Evolutionary conservation across 2,329 filamentous ascomycete genomes (phyloP).

Genomic region (Westerdykella aurantiaca): DNA sequence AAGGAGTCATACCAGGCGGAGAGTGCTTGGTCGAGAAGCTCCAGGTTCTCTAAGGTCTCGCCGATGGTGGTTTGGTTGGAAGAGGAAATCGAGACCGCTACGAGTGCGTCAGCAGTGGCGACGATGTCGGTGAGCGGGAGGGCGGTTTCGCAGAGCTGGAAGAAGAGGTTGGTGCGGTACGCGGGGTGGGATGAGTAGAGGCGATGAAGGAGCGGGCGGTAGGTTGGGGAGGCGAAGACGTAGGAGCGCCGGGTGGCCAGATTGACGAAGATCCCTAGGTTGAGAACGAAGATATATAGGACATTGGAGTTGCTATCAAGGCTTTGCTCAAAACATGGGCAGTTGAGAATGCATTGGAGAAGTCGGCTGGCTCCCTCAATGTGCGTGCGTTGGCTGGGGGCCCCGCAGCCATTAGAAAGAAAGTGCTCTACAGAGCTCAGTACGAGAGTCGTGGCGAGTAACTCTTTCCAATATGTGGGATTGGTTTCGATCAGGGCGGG

Average conservation of each 20-base stretch:
- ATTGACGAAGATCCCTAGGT: slow-evolving; percentile 14
- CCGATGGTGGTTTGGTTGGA: neutral
- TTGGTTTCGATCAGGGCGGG: slow-evolving; percentile 9
- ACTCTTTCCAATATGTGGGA: slow-evolving; percentile 6
- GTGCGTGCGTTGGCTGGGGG: slow-evolving; percentile 11
- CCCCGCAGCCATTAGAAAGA: slow-evolving; percentile 12
- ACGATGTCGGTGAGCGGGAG: slow-evolving; percentile 16
- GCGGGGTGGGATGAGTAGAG: slow-evolving; percentile 8
- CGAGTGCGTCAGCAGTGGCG: slow-evolving; percentile 5
- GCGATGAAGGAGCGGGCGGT: slow-evolving; percentile 5
- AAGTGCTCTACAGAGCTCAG: slow-evolving; percentile 18
- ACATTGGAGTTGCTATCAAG: slow-evolving; percentile 9
- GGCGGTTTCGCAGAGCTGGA: slow-evolving; percentile 13
- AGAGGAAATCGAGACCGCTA: neutral
- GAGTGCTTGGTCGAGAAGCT: slow-evolving; percentile 8
- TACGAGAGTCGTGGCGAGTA: slow-evolving; percentile 16
- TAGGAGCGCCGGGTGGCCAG: slow-evolving; percentile 10
- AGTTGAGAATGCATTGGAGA: slow-evolving; percentile 4
- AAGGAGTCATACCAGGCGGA: slow-evolving; percentile 10
- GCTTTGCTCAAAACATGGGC: neutral
- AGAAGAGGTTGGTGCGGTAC: slow-evolving; percentile 10
- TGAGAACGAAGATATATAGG: slow-evolving; percentile 10
- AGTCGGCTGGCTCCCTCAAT: slow-evolving; percentile 16
- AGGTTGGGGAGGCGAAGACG: slow-evolving; percentile 8
- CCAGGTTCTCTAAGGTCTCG: slow-evolving; percentile 9